phyloP scores from a whole-genome alignment of 495 filamentous ascomycete genomes.

The Lindgomyces ingoldianus region DNA sequence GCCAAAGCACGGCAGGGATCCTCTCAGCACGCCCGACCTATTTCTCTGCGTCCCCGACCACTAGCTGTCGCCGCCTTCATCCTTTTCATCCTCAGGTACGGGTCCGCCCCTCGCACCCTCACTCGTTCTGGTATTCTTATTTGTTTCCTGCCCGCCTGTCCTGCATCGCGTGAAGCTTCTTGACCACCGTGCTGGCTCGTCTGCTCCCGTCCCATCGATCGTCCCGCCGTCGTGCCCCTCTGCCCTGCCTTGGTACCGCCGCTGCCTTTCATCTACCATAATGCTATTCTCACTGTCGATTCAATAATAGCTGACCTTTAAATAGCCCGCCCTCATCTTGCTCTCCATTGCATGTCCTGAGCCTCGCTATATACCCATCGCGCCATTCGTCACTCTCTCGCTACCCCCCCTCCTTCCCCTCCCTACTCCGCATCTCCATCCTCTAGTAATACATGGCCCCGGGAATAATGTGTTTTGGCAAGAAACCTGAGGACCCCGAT shows the following conservation, averaged over 20 bases:
- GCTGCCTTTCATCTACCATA: not conserved
- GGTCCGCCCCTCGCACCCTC: not conserved
- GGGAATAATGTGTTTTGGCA: slow-evolving; percentile 45
- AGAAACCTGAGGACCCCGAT: slow-evolving; percentile 41
- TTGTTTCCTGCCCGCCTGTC: not conserved
- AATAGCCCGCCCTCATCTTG: slow-evolving; percentile 11
- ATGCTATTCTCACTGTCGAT: not conserved
- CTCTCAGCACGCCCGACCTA: not conserved
- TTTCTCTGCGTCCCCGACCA: slow-evolving; percentile 4
- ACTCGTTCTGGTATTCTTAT: slow-evolving; percentile 6
- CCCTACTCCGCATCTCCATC: not conserved
- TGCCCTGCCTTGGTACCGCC: slow-evolving; percentile 2
- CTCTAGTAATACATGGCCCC: slow-evolving; percentile 35
- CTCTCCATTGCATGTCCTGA: slow-evolving; percentile 5
- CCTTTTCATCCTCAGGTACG: slow-evolving; percentile 1
- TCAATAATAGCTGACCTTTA: slow-evolving; percentile 22
- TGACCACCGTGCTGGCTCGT: slow-evolving; percentile 8
- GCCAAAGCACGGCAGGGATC: slow-evolving; percentile 13
- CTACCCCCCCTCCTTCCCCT: not conserved
- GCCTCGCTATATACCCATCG: not conserved
- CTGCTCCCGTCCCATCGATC: slow-evolving; percentile 16
- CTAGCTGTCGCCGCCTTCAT: not conserved
- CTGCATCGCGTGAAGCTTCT: not conserved
- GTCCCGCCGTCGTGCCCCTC: slow-evolving; percentile 19
- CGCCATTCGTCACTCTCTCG: not conserved